These are phyloP conservation scores for Diaporthe aspalathi DNA, from an alignment of 2,329 filamentous ascomycete species.

Conservation along the genomic window DNA sequence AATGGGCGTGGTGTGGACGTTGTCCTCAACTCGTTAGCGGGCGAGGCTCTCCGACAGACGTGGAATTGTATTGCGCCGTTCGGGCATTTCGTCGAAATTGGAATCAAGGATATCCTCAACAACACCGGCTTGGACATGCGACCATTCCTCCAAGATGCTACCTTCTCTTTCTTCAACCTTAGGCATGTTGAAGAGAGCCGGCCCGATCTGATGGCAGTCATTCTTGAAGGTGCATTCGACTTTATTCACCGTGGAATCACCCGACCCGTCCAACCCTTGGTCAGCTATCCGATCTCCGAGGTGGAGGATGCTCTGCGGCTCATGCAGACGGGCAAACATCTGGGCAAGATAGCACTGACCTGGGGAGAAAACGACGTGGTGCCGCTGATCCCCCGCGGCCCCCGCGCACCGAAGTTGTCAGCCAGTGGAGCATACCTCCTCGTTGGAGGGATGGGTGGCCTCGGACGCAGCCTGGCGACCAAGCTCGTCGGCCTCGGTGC, in stretches of 20 bases:
- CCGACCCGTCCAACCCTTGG: conserved; percentile 34
- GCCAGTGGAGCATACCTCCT: conserved; percentile 46
- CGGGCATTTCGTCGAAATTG: conserved; percentile 39
- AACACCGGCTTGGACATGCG: conserved; percentile 52
- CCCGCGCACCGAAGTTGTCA: conserved; percentile 15
- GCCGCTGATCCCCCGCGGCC: not conserved
- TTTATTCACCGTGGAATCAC: not conserved
- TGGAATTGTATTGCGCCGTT: conserved; percentile 39
- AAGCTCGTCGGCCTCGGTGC: conserved; percentile 49
- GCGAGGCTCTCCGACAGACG: conserved; percentile 44
- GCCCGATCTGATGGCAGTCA: not conserved
- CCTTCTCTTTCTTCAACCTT: conserved; percentile 49
- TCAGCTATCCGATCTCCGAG: conserved; percentile 37
- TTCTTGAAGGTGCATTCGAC: not conserved
- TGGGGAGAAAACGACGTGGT: conserved; percentile 39
- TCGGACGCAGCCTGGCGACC: conserved; percentile 46
- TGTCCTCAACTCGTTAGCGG: conserved; percentile 19
- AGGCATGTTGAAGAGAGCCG: conserved; percentile 38
- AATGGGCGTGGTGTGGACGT: conserved; percentile 33
- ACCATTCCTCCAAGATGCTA: conserved; percentile 36
- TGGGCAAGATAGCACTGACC: conserved; percentile 49
- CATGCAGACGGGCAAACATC: conserved; percentile 44
- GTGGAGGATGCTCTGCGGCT: conserved; percentile 53
- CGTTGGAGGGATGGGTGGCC: conserved; percentile 42
- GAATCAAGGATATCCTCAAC: conserved; percentile 40